Base-by-base conservation (phyloP, 2,329 filamentous ascomycete species). In the Chaetomiaceae sp. region DNA sequence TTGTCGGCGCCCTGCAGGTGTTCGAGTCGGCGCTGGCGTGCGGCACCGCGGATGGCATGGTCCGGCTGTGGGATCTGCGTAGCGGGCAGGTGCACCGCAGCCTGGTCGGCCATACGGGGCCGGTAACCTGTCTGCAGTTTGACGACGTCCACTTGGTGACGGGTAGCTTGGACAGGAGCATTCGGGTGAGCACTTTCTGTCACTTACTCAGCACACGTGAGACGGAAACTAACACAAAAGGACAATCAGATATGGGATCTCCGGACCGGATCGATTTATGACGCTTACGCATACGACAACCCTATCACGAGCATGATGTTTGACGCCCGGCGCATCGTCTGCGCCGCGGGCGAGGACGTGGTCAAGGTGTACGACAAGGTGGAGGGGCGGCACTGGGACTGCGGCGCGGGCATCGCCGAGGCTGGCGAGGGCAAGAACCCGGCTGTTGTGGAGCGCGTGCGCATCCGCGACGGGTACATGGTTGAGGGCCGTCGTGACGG, bases 201-300 rank as follows among this genome's bases (percentile, higher is more conserved):
- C 12, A 14, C 30, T 10, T 13, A 8, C 4, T 21, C 23, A 33
- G 9, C 7, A 13, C 57, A n/a, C n/a, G n/a, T n/a, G n/a, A n/a
- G n/a, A n/a, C n/a, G n/a, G n/a, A n/a, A n/a, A n/a, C n/a, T n/a
- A n/a, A n/a, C n/a, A n/a, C n/a, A n/a, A n/a, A n/a, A n/a, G n/a
- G n/a, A n/a, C n/a, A n/a, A n/a, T n/a, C 64, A 97, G 91, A 97
- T 99, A 66, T 99, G 93, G 93, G 93, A 99, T 70, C 85, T 99
- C 50, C 87, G 93, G 48, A 97, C 90, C 12, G 93, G 93, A 40
- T 91, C 90, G 30, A 96, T 99, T 61, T 87, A 87, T 67, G 93
- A 99, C 67, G 93, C 92, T 16, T 99, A 91, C 68, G 93, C 92
- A 19, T 99, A 97, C 70, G 91, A 97, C 64, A 79, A 88, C 63